Conservation (phyloP, 805 yeast species). For the Diddensiella santjacobensis region DNA sequence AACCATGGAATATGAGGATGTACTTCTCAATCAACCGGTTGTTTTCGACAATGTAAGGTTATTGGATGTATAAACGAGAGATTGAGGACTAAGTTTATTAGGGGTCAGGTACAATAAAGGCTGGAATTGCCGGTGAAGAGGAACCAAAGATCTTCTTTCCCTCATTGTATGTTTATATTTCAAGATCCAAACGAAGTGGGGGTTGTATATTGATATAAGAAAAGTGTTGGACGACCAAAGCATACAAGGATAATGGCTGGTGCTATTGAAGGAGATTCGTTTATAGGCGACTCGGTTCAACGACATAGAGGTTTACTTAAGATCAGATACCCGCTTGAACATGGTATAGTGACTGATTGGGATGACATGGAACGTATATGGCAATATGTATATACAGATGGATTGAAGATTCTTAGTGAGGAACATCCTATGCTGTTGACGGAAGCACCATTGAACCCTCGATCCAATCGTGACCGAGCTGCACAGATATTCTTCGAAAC, state of each 20-base stretch:
- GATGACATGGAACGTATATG: constrained; percentile 79
- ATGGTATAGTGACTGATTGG: constrained; percentile 82
- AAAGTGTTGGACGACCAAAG: constrained; percentile 70
- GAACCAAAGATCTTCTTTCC: constrained; percentile 65
- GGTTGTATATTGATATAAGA: neutral
- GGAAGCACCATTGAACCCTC: constrained; percentile 83
- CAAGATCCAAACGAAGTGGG: neutral
- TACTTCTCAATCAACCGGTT: constrained; percentile 62
- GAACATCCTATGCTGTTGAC: constrained; percentile 87
- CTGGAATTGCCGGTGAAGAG: constrained; percentile 93
- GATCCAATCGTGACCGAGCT: constrained; percentile 52
- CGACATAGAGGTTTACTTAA: constrained; percentile 71
- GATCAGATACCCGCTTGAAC: constrained; percentile 67
- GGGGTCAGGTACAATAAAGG: constrained; percentile 81
- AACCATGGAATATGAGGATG: constrained; percentile 30
- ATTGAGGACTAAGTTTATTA: constrained; percentile 10
- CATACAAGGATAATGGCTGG: constrained; percentile 81
- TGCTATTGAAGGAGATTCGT: constrained; percentile 58
- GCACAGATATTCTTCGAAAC: constrained; percentile 68
- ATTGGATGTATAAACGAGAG: neutral
- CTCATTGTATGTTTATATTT: constrained; percentile 39
- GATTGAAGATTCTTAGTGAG: constrained; percentile 55
- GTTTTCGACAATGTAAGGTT: constrained; percentile 60
- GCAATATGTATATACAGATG: constrained; percentile 60
- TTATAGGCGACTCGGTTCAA: constrained; percentile 74